phyloP scores from a whole-genome alignment of 371 early-diverging fungal species.

The Lichtheimia hyalospora region DNA sequence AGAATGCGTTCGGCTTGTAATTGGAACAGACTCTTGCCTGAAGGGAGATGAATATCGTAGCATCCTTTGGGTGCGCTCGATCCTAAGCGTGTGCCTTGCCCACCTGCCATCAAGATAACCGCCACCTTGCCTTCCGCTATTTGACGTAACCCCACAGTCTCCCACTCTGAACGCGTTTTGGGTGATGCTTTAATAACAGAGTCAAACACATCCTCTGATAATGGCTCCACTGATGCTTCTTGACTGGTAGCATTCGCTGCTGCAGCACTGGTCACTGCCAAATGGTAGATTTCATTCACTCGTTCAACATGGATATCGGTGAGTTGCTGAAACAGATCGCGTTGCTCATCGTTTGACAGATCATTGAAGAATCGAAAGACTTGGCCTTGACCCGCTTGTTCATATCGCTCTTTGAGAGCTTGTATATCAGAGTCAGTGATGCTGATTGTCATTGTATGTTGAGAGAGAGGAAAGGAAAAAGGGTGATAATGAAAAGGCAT shows the following conservation, averaged over 20 bases:
- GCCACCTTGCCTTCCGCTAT: slow-evolving; percentile 89
- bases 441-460: slow-evolving; percentile 18
- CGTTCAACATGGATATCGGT: slow-evolving; percentile 75
- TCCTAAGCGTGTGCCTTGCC: slow-evolving; percentile 90
- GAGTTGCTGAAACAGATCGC: slow-evolving; percentile 66
- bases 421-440: slow-evolving; percentile 35
- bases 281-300: slow-evolving; percentile 75
- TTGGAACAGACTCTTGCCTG: slow-evolving; percentile 85
- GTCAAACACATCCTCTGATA: slow-evolving; percentile 76
- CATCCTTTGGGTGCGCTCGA: slow-evolving; percentile 90
- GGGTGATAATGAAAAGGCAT: no score
- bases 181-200: slow-evolving; percentile 65
- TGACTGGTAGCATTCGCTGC: slow-evolving; percentile 32
- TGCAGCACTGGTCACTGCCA: slow-evolving; percentile 63
- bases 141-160: slow-evolving; percentile 68
- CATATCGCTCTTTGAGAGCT: slow-evolving; percentile 63
- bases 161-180: slow-evolving; percentile 69
- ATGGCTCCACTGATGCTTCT: slow-evolving; percentile 66
- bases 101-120: slow-evolving; percentile 91
- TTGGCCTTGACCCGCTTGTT: slow-evolving; percentile 86
- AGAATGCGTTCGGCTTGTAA: slow-evolving; percentile 91
- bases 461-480: no score
- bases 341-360: slow-evolving; percentile 63
- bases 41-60: slow-evolving; percentile 88
- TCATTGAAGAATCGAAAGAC: slow-evolving; percentile 81